Evolutionary conservation across 805 yeast species (phyloP).

Genomic region (Priceomyces melissophilus): DNA sequence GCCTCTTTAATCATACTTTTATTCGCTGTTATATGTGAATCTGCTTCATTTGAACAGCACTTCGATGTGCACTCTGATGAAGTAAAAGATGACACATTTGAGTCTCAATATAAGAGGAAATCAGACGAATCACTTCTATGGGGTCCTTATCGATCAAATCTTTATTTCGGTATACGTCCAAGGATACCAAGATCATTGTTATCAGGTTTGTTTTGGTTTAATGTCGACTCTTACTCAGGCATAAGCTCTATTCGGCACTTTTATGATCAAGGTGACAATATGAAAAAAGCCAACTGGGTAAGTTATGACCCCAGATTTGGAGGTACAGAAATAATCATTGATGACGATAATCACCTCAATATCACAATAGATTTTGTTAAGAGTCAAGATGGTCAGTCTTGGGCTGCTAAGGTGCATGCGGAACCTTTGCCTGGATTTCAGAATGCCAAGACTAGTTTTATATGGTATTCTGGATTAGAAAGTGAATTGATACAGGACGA

Average conservation of each 20-base stretch:
- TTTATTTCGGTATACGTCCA: constrained; percentile 85
- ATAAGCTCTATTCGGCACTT: constrained; percentile 62
- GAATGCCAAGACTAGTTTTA: constrained; percentile 55
- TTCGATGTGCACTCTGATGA: constrained; percentile 48
- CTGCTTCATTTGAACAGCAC: constrained; percentile 11
- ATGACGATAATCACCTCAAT: constrained; percentile 58
- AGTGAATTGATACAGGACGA: constrained; percentile 33
- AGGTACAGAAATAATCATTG: constrained; percentile 74
- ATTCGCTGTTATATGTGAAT: neutral
- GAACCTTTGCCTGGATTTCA: constrained; percentile 51
- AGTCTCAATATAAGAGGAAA: constrained; percentile 14
- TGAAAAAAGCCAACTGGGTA: constrained; percentile 81
- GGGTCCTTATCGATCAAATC: constrained; percentile 91
- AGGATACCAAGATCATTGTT: constrained; percentile 70
- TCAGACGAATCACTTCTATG: constrained; percentile 44
- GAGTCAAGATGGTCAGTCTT: constrained; percentile 61
- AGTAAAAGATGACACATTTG: constrained; percentile 37
- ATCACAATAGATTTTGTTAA: constrained; percentile 75
- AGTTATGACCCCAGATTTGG: constrained; percentile 84
- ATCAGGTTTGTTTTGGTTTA: constrained; percentile 88
- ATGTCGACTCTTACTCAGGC: constrained; percentile 54
- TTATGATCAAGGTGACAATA: constrained; percentile 68
- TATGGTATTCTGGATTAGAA: constrained; percentile 78
- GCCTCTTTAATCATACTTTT: too few relatives aligned
- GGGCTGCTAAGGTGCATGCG: constrained; percentile 78